Base-by-base conservation (phyloP, 306 rosid species). In the Parietaria judaica region DNA sequence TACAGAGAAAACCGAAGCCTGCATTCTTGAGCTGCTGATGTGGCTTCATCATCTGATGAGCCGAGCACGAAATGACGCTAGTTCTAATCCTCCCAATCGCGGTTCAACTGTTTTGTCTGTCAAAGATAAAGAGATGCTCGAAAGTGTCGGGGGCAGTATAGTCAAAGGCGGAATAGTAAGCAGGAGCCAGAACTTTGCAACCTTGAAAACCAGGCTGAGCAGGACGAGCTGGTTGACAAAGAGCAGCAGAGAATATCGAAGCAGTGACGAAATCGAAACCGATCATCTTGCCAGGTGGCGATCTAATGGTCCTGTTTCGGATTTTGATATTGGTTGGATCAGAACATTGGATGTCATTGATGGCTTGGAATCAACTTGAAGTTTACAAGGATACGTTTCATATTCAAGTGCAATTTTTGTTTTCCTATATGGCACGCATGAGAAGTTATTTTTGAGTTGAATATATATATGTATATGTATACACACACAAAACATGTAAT, bases 121-220 rank as follows among this genome's bases (percentile, higher is more conserved):
- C 9, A 84, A 84, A 82, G 97, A 86, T 70, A 81, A 78, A 71
- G 94, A 86, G 65, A 84, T 90, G 90, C 97, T 90, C 60, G 69
- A 66, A 6, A 74, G 80, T 3, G 95, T 80, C 12, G 70, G 79
- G 51, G 84, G 80, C 78, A 72, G 79, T 70, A 86, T 79, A 60
- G 67, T 76, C 44, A 86, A 83, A 4, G 92, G 87, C 0, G 88
- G 94, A 61, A 23, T 23, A 23, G 82, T 80, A 41, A 86, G 94
- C 6, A 86, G 80, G 83, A 90, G 97, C 75, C 97, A 86, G 67
- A 83, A 90, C 48, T 82, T 80, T 45, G 80, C 51, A 67, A 69
- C 87, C 9, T 79, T 78, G 43, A 84, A 80, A 58, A 65, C 66
- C 65, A 84, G 80, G 72, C 71, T 84, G 66, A 73, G 83, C 61